Percentiles rank a stretch among this genome's conserved stretches.
Evolutionary conservation across 139 green algal genomes (phyloP).

Genomic region (Deuterostichococcus epilithicus): DNA sequence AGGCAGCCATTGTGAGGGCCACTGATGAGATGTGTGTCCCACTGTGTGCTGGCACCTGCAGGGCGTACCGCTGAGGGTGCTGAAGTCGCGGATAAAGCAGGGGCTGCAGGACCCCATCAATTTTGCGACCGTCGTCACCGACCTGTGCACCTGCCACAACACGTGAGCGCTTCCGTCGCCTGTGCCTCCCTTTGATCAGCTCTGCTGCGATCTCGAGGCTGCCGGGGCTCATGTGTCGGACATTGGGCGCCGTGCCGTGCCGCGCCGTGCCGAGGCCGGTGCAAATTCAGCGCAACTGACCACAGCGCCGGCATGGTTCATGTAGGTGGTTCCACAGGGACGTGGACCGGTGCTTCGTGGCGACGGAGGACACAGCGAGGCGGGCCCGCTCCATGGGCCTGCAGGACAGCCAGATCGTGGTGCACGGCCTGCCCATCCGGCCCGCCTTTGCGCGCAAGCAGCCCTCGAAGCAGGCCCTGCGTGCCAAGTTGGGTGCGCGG

Average conservation of each 20-base stretch:
- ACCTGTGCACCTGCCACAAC: conserved; percentile 97
- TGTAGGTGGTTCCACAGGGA: conserved; percentile 69
- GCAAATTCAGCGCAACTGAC: too few species aligned
- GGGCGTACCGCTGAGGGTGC: conserved; percentile 69
- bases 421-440: conserved; percentile 89
- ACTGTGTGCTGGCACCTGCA: too few species aligned
- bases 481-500: conserved; percentile 36
- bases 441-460: conserved; percentile 77
- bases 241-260: too few species aligned
- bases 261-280: too few species aligned
- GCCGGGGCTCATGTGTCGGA: too few species aligned
- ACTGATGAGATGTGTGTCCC: too few species aligned
- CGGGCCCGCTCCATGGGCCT: conserved; percentile 50
- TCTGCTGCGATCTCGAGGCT: too few species aligned
- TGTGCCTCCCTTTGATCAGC: conserved; percentile 7
- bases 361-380: conserved; percentile 49
- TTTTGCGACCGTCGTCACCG: conserved; percentile 96
- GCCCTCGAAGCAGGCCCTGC: conserved; percentile 40
- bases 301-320: background rate
- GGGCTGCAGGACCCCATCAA: conserved; percentile 57
- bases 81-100: conserved; percentile 41
- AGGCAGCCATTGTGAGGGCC: too few species aligned
- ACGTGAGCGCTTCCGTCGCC: conserved; percentile 28
- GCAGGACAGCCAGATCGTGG: conserved; percentile 45
- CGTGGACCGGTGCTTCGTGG: conserved; percentile 82